Evolutionary conservation across 148 eudicot genomes (phyloP).

Genomic region (Nyssa sinensis): DNA sequence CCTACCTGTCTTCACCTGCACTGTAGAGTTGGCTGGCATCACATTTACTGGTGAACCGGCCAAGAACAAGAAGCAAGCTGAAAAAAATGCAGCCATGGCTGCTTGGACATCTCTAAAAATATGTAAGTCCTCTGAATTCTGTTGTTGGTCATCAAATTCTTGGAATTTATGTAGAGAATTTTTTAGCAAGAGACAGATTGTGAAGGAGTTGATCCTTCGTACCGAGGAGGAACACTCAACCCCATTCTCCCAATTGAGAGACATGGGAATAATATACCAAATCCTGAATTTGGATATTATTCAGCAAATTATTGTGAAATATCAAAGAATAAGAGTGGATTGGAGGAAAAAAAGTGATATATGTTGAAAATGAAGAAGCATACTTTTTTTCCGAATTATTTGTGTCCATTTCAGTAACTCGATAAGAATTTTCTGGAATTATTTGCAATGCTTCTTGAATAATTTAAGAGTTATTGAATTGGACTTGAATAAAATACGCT

Average conservation of each 20-base stretch:
- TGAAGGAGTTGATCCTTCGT: background rate
- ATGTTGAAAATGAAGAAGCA: slow-evolving; percentile 2
- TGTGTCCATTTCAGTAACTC: background rate
- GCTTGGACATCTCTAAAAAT: slow-evolving; percentile 17
- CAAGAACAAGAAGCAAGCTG: slow-evolving; percentile 16
- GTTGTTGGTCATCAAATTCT: background rate
- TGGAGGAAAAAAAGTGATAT: background rate
- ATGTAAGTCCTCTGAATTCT: background rate
- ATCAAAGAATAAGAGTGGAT: background rate
- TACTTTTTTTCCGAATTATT: slow-evolving; percentile 3
- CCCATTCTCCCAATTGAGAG: background rate
- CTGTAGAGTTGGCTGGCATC: slow-evolving; percentile 16
- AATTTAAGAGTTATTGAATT: background rate
- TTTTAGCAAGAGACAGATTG: background rate
- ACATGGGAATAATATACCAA: background rate
- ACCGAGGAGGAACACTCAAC: background rate
- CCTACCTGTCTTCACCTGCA: slow-evolving; percentile 13
- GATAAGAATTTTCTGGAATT: background rate
- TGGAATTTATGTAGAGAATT: background rate
- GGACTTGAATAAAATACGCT: background rate
- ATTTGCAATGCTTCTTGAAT: background rate
- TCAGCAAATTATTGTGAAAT: background rate
- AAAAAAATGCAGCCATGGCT: slow-evolving; percentile 17
- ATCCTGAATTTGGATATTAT: background rate
- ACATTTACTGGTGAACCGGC: slow-evolving; percentile 15